Conservation (phyloP, 2,329 filamentous ascomycete species). For the Colletotrichum sp. region DNA sequence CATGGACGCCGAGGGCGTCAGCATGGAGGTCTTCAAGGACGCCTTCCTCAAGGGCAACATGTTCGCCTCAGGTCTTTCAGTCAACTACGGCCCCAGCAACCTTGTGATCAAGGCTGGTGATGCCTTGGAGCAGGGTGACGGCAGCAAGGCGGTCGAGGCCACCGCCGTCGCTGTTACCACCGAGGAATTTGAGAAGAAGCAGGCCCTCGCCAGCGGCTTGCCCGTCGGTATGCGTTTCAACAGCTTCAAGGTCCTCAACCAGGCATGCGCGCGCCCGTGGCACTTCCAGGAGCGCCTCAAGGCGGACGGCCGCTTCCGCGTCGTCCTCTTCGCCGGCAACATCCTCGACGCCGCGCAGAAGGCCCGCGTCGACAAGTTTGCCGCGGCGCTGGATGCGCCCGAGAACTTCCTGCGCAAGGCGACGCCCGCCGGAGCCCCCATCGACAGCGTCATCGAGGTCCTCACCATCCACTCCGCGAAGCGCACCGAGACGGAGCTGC, state of each 20-base stretch:
- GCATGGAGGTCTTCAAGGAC: constrained; percentile 66
- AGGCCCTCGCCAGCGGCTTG: constrained; percentile 46
- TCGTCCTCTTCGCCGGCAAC: constrained; percentile 68
- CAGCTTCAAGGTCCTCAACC: constrained; percentile 64
- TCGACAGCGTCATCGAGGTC: constrained; percentile 47
- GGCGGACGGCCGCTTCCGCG: constrained; percentile 62
- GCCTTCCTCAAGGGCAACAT: constrained; percentile 64
- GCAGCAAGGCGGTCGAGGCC: constrained; percentile 37
- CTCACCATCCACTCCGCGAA: constrained; percentile 64
- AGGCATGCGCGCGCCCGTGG: constrained; percentile 60
- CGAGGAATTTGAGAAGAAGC: background rate
- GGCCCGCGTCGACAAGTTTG: constrained; percentile 50
- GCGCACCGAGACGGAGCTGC: constrained; percentile 52
- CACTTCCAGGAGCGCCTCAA: constrained; percentile 62
- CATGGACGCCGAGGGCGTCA: constrained; percentile 65
- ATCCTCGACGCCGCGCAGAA: constrained; percentile 49
- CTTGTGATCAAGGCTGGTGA: constrained; percentile 60
- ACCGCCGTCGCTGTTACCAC: constrained; percentile 36
- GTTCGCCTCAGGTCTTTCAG: constrained; percentile 56
- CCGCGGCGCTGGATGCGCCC: constrained; percentile 39
- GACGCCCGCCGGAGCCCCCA: constrained; percentile 34
- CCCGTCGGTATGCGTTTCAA: constrained; percentile 63
- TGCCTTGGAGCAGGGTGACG: constrained; percentile 48
- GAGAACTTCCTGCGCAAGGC: constrained; percentile 15
- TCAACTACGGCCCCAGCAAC: constrained; percentile 62